phyloP scores from a whole-genome alignment of 371 early-diverging fungal species.

The Mucor sp. region DNA sequence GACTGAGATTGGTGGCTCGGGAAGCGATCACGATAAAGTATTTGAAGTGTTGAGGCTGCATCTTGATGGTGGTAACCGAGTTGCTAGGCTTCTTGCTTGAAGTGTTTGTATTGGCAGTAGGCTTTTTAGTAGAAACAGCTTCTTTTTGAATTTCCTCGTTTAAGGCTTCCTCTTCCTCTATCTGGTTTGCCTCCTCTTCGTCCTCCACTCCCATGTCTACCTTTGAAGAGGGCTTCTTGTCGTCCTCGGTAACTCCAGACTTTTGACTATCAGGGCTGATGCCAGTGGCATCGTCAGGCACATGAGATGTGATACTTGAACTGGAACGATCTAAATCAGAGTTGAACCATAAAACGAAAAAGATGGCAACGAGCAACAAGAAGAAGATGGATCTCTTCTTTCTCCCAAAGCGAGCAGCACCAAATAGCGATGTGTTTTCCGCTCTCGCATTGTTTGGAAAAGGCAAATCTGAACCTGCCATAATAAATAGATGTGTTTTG shows the following conservation, averaged over 20 bases:
- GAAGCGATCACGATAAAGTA: constrained; percentile 57
- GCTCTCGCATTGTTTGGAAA: constrained; percentile 15
- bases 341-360: constrained; percentile 27
- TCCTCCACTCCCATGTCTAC: not conserved
- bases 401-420: constrained; percentile 17
- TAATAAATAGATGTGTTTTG: not conserved
- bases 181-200: not conserved
- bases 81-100: not conserved
- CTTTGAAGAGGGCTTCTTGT: not conserved
- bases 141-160: not conserved
- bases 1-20: constrained; percentile 38
- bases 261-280: constrained; percentile 4
- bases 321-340: constrained; percentile 12
- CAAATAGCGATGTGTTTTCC: constrained; percentile 13
- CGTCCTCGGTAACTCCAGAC: not conserved
- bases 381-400: constrained; percentile 16
- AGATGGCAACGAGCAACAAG: constrained; percentile 13
- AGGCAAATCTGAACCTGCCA: constrained; percentile 28
- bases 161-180: constrained; percentile 1
- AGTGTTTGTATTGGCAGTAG: not conserved
- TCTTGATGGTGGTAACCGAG: constrained; percentile 25
- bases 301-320: not conserved
- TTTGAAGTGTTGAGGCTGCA: constrained; percentile 36
- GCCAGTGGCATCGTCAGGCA: not conserved
- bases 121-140: not conserved